phyloP scores from a whole-genome alignment of 208 protist genomes.

The Leishmania guyanensis region DNA sequence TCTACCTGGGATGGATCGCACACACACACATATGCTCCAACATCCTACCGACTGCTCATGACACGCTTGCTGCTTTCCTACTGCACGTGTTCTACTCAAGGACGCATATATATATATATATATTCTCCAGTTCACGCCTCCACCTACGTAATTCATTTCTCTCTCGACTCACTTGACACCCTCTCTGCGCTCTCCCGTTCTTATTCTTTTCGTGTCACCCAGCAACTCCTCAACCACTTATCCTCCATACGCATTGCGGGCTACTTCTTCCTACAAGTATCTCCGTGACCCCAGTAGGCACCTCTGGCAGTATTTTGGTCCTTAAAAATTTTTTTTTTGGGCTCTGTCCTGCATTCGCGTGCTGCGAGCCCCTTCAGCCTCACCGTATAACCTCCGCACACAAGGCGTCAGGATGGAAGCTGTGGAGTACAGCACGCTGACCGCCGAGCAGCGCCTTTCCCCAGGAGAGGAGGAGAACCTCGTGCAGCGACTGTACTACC shows the following conservation, averaged over 20 bases:
- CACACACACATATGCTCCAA: background rate
- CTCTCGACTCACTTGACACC: background rate
- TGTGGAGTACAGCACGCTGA: slow-evolving; percentile 28
- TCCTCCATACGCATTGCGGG: background rate
- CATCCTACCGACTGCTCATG: background rate
- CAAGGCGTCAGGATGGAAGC: slow-evolving; percentile 15
- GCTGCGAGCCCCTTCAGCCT: background rate
- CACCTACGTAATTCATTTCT: background rate
- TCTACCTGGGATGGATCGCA: background rate
- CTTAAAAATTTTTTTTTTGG: background rate
- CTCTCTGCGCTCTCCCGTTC: background rate
- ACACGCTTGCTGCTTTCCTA: background rate
- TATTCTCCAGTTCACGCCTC: background rate
- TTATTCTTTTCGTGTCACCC: background rate
- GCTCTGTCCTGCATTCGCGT: background rate
- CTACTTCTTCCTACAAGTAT: background rate
- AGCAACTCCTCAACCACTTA: background rate
- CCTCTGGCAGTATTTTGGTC: background rate
- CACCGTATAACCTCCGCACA: background rate
- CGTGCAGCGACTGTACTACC: slow-evolving; percentile 81
- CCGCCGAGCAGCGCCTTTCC: slow-evolving; percentile 33
- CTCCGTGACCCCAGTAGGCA: background rate
- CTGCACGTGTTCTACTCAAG: background rate
- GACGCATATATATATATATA: background rate
- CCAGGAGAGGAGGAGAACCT: slow-evolving; percentile 64